Conservation (phyloP, 164 flowering plant genomes). For the Piper longum region DNA sequence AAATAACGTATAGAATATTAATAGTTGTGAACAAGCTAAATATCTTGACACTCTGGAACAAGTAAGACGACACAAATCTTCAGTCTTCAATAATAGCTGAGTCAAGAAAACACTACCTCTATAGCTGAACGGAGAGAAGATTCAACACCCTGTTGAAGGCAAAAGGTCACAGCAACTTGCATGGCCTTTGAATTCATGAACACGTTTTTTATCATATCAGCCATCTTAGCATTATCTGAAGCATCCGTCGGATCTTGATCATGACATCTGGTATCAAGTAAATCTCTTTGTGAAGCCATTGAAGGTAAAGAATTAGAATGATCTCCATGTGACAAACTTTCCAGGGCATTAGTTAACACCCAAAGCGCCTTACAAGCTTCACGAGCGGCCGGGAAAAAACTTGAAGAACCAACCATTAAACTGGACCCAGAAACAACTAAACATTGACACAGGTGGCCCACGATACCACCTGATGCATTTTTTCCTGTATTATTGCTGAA, state of each 20-base stretch:
- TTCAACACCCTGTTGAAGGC: slow-evolving; percentile 67
- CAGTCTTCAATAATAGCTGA: background rate
- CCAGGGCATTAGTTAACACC: slow-evolving; percentile 61
- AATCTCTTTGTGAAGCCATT: slow-evolving; percentile 27
- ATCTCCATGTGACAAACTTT: slow-evolving; percentile 29
- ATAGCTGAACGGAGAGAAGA: slow-evolving; percentile 37
- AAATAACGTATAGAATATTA: too few relatives aligned
- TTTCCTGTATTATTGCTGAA: too few relatives aligned
- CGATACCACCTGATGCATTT: slow-evolving; percentile 42
- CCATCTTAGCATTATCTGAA: slow-evolving; percentile 33
- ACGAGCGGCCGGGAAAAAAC: slow-evolving; percentile 61
- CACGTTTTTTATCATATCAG: slow-evolving; percentile 43
- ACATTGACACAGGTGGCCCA: slow-evolving; percentile 46
- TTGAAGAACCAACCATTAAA: slow-evolving; percentile 61
- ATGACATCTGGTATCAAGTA: slow-evolving; percentile 35
- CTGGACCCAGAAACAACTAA: slow-evolving; percentile 60
- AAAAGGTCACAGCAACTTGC: slow-evolving; percentile 63
- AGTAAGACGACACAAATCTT: background rate
- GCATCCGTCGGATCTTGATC: slow-evolving; percentile 28
- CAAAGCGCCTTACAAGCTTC: slow-evolving; percentile 86
- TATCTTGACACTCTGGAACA: too few relatives aligned
- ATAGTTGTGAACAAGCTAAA: too few relatives aligned
- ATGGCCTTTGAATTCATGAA: slow-evolving; percentile 58
- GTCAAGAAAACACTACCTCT: slow-evolving; percentile 37
- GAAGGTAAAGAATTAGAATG: slow-evolving; percentile 46